Conservation (phyloP, 768 basidiomycete genomes). For the Daedalea quercina region DNA sequence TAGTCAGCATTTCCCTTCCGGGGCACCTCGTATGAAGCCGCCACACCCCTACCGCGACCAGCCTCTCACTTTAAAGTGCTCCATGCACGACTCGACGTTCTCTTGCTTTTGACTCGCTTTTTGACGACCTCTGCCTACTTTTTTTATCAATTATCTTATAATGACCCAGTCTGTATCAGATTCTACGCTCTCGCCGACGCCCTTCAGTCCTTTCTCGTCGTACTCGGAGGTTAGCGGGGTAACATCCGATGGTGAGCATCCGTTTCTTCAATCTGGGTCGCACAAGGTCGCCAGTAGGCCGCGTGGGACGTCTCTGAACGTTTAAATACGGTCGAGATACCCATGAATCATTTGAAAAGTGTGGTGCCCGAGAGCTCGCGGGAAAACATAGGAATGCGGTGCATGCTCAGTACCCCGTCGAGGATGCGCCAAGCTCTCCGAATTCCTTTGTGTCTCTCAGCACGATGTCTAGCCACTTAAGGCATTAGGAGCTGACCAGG, state of each 20-base stretch:
- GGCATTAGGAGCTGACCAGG: background rate
- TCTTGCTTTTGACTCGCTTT: conserved; percentile 7
- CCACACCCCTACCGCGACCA: background rate
- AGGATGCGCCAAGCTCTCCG: too few species aligned
- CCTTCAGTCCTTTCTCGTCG: conserved; percentile 33
- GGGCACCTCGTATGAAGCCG: background rate
- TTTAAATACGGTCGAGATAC: too few species aligned
- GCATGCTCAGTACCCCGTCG: too few species aligned
- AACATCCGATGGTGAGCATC: conserved; percentile 30
- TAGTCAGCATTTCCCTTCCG: background rate
- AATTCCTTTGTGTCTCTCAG: too few species aligned
- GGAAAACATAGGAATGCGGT: too few species aligned
- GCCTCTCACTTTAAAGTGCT: background rate
- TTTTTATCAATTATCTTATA: conserved; percentile 12
- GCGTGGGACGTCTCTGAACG: too few species aligned
- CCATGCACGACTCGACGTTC: conserved; percentile 18
- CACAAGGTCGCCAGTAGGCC: too few species aligned
- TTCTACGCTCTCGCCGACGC: conserved; percentile 27
- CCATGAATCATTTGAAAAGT: too few species aligned
- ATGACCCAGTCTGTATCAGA: conserved; percentile 29
- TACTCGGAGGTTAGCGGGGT: conserved; percentile 25
- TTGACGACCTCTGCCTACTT: conserved; percentile 1
- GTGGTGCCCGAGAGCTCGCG: too few species aligned
- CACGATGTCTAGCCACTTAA: too few species aligned
- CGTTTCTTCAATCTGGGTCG: too few species aligned